Evolutionary conservation across 768 basidiomycete species (phyloP), one percentile per base, ranked within the genome.

Genomic region (Suillus ampliporus): DNA sequence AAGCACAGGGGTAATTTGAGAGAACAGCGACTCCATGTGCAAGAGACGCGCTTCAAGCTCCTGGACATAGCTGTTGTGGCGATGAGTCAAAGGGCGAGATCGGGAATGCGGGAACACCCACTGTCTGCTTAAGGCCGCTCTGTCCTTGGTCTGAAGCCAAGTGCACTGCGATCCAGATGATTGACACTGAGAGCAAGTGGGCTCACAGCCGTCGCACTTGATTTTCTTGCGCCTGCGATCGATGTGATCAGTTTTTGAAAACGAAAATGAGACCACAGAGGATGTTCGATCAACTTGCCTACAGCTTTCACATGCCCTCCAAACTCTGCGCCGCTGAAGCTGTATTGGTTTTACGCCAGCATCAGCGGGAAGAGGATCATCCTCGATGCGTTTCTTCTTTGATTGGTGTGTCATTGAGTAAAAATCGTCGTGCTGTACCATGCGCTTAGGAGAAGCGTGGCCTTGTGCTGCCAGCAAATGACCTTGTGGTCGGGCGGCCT

Each of bases 131-230:
- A 94, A 79, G 5, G 93, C 93, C 26, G 93, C 93, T 70, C 93
- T 87, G 76, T 95, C 93, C 78, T 93, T 94, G 7, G 93, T 95
- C 77, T 95, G 93, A 47, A 94, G 80, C 93, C 93, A 95, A 48
- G 90, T 92, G 72, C 93, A 95, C 68, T 88, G 85, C 1, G 90
- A 89, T 51, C 86, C 87, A 8, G 91, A 89, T 47, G 85, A 78
- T 19, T 85, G 73, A 71, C 93, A 95, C 71, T 94, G 93, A 0
- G 91, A 89, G 69, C 93, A 95, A 13, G 89, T 90, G 14, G 93
- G 93, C 72, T 95, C 93, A 69, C 81, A 85, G 66, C 93, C 93
- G 78, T 95, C 93, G 76, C 93, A 95, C 75, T 95, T 95, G 74
- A 95, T 94, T 83, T 95, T 95, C 86, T 94, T 94, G 67, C 92